Percentiles rank a stretch among this genome's conserved stretches.
Conservation (phyloP, 345 rosid species). For the Arabidopsis thaliana region TAIR10.1 NC_003075.7:7370001-7370500, state of each 20-base stretch:
- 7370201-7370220: not conserved
- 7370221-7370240: not conserved
- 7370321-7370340: constrained; percentile 4
- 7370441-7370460: no score
- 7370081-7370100: constrained; percentile 24
- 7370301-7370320: constrained; percentile 14
- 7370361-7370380: not conserved
- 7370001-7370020: constrained; percentile 25
- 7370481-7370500: no score
- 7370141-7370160: constrained; percentile 6
- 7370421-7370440: no score
- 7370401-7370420: no score
- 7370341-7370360: not conserved
- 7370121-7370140: not conserved
- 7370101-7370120: constrained; percentile 5
- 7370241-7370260: not conserved
- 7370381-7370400: not conserved
- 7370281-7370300: constrained; percentile 24
- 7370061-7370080: not conserved
- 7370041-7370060: constrained; percentile 16
- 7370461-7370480: no score
- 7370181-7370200: not conserved
- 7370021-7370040: constrained; percentile 12
- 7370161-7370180: not conserved
- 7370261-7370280: constrained; percentile 24